Base-by-base conservation (phyloP, 305 asterid genomes). In the Fraxinus sp. region DNA sequence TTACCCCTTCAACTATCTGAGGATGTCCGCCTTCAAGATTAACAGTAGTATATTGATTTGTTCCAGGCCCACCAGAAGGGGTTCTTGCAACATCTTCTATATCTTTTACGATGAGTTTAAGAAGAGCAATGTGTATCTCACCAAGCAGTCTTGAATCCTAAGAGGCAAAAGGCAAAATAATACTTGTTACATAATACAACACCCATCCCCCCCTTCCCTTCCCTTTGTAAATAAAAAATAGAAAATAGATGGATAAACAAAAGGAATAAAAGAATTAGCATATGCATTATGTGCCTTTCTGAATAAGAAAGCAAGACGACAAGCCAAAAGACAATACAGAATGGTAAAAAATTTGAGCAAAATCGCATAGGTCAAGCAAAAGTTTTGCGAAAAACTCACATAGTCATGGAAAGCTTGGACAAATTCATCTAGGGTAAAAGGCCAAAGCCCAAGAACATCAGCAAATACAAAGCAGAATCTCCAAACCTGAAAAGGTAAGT, bases 1-100 rank as follows among this genome's bases (percentile, higher is more conserved):
- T 88, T 97, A 97, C 98, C 99, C 99, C 99, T 92, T 97, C 93
- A 79, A 97, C 97, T 83, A 97, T 89, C 78, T 88, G 96, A 77
- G 99, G 98, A 87, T 97, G 99, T 86, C 98, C 98, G 82, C 99
- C 99, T 90, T 97, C 99, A 86, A 92, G 97, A 88, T 93, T 95
- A 87, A 94, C 84, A 90, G 95, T 98, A 88, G 89, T 95, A 82
- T 95, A 95, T 79, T 97, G 99, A 85, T 97, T 97, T 83, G 98
- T 95, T 84, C 99, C 98, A 62, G 98, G 98, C 83, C 99, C 98
- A 88, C 99, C 97, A 20, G 98, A 90, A 59, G 98, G 99, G 35
- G 97, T 90, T 84, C 98, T 89, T 77, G 90, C 97, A 87, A 94
- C 97, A 90, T 93, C 99, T 89, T 95, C 99, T 79, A 97, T 92